Conservation (phyloP, 2,329 filamentous ascomycete genomes). For the Aspergillus chevalieri region DNA sequence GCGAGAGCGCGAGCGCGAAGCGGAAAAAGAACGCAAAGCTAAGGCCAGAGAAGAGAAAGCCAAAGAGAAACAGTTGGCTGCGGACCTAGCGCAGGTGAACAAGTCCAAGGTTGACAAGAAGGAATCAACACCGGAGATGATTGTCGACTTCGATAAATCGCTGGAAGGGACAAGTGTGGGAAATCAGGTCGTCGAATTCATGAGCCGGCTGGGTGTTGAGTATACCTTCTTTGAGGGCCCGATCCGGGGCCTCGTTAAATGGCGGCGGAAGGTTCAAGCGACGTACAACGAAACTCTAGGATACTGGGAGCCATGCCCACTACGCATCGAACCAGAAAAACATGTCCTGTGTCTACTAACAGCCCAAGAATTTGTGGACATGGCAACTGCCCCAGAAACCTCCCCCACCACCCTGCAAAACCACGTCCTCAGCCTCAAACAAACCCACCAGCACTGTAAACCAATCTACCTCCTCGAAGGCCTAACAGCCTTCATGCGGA, state of each 20-base stretch:
- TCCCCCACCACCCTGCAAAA: constrained; percentile 47
- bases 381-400: constrained; percentile 41
- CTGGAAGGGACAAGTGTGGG: constrained; percentile 45
- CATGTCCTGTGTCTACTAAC: constrained; percentile 58
- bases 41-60: constrained; percentile 51
- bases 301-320: constrained; percentile 58
- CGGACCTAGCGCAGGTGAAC: constrained; percentile 66
- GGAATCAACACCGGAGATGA: constrained; percentile 68
- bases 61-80: constrained; percentile 57
- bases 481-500: constrained; percentile 58
- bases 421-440: constrained; percentile 54
- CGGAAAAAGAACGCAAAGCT: constrained; percentile 47
- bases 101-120: constrained; percentile 69
- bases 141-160: constrained; percentile 60
- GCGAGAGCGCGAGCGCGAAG: constrained; percentile 50
- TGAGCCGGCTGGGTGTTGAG: constrained; percentile 39
- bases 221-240: constrained; percentile 32
- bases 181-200: constrained; percentile 38
- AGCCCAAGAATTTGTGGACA: constrained; percentile 60
- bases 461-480: constrained; percentile 70
- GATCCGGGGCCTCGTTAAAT: constrained; percentile 54
- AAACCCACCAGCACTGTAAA: constrained; percentile 47
- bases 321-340: constrained; percentile 48
- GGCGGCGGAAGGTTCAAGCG: constrained; percentile 62
- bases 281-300: constrained; percentile 56